Conservation (phyloP, 768 basidiomycete species). For the Auriscalpium orientale region DNA sequence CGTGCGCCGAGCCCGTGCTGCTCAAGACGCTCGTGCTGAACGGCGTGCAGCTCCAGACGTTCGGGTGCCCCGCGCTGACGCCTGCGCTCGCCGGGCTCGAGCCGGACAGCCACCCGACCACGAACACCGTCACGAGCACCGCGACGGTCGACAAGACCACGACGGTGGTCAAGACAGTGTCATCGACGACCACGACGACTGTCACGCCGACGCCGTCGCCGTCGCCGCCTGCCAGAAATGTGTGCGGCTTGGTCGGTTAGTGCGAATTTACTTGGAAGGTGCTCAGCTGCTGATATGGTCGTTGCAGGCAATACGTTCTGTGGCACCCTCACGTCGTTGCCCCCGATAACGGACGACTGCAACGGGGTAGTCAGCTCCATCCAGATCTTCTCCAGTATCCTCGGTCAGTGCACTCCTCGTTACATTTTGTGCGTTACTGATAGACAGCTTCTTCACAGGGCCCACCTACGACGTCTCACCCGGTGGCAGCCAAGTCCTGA, state of each 20-base stretch:
- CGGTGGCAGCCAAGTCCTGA: constrained; percentile 14
- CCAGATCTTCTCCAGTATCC: neutral
- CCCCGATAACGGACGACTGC: neutral
- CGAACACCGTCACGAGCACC: constrained; percentile 2
- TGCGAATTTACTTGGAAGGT: too few relatives aligned
- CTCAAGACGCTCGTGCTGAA: neutral
- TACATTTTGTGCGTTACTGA: neutral
- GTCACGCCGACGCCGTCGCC: constrained; percentile 12
- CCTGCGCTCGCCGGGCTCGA: neutral
- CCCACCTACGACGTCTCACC: constrained; percentile 13
- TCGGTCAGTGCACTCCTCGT: neutral
- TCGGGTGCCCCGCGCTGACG: neutral
- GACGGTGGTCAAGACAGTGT: neutral
- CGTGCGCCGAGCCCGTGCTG: neutral
- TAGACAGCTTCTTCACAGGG: neutral
- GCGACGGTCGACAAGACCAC: constrained; percentile 4
- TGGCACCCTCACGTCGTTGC: neutral
- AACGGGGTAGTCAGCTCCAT: neutral
- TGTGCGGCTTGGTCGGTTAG: neutral
- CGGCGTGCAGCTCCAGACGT: neutral
- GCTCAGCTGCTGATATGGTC: neutral
- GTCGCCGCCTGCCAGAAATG: neutral
- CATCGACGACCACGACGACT: neutral
- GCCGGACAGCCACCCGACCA: neutral
- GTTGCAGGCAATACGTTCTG: neutral